Evolutionary conservation across 148 eudicot species (phyloP), one percentile per base, ranked within the genome.

Genomic region (Vaccinium darrowii): DNA sequence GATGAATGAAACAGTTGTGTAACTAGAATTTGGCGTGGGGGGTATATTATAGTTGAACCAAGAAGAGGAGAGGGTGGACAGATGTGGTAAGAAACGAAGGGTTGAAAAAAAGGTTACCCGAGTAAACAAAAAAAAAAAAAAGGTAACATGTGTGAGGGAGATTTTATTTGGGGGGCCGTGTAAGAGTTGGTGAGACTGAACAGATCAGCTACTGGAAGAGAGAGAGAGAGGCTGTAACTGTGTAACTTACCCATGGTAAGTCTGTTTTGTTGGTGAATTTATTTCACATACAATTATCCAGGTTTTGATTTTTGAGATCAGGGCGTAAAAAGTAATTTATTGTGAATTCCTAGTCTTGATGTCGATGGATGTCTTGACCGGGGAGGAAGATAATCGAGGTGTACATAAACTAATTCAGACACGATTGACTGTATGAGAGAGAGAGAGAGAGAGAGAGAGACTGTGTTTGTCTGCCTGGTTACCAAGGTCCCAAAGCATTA

Each of bases 401-500:
- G 47, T 0, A 43, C 47, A 0, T 43, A 43, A 5, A 2, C 3
- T 58, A 19, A 58, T 3, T 2, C 23, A n/a, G 4, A 58, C 9
- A 19, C 10, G 0, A 36, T 7, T 58, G 8, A 19, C 23, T 0
- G 9, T 58, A 0, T 0, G 47, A 5, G 47, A 63, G 30, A 8
- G 12, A 43, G 53, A 12, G 79, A 19, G 54, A 47, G 12, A 21
- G 52, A 8, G 56, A 72, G 86, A 63, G 13, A 8, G 4, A 23
- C 14, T 7, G 73, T 10, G 36, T 27, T 80, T 81, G 89, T 88
- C 85, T 84, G 89, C 81, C 84, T 84, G 75, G 75, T 86, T 74
- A 83, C 83, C 60, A 56, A 79, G 86, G 83, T 83, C 91, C 90
- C 56, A 72, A 76, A 50, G 73, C 88, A 90, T 91, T 91, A 88